Evolutionary conservation across 2,329 filamentous ascomycete species (phyloP).

Genomic region (Gliomastix tumulicola): DNA sequence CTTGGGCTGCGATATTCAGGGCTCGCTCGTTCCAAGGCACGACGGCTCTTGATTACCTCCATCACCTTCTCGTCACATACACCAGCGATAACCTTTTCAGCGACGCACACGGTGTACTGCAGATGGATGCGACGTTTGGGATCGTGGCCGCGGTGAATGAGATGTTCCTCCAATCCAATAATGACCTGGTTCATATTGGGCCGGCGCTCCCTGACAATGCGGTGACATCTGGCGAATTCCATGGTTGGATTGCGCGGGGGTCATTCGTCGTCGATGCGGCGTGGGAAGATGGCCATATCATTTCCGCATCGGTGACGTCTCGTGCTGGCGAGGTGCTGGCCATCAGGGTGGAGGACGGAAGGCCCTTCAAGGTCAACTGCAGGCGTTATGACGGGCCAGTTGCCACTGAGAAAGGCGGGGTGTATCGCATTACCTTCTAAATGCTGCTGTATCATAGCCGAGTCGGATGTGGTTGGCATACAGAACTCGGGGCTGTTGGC

Average conservation of each 20-base stretch:
- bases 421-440: too few relatives aligned
- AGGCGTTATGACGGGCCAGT: too few relatives aligned
- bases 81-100: slow-evolving; percentile 15
- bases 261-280: slow-evolving; percentile 1
- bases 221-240: slow-evolving; percentile 1
- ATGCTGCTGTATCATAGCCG: too few relatives aligned
- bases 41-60: slow-evolving; percentile 2
- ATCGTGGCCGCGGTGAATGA: slow-evolving; percentile 34
- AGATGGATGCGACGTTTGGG: slow-evolving; percentile 35
- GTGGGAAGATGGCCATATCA: slow-evolving; percentile 8
- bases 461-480: too few relatives aligned
- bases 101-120: slow-evolving; percentile 5
- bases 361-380: background rate
- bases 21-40: slow-evolving; percentile 3
- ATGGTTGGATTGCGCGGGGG: slow-evolving; percentile 2
- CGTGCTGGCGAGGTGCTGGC: slow-evolving; percentile 30
- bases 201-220: slow-evolving; percentile 12
- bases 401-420: too few relatives aligned
- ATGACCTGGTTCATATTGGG: slow-evolving; percentile 11
- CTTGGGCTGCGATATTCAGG: slow-evolving; percentile 4
- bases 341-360: background rate
- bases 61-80: too few relatives aligned
- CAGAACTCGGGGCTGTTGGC: too few relatives aligned
- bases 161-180: slow-evolving; percentile 29
- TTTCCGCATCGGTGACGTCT: slow-evolving; percentile 26